phyloP scores from a whole-genome alignment of 2,329 filamentous ascomycete species.

The Xylaria sp. region DNA sequence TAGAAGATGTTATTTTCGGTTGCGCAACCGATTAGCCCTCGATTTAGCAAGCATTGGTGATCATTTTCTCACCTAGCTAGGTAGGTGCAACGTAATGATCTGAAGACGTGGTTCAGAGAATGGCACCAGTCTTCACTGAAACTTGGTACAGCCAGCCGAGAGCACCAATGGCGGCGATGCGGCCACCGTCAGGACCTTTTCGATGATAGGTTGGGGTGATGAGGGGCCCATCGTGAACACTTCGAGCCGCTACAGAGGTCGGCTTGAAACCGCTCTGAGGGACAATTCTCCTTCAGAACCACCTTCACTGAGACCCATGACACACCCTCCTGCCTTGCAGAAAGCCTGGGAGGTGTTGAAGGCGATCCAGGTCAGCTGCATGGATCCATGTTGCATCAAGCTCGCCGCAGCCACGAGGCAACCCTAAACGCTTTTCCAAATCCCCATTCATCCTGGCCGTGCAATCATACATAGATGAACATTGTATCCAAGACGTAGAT shows the following conservation, averaged over 20 bases:
- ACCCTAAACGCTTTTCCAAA: constrained; percentile 12
- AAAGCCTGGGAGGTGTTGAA: constrained; percentile 15
- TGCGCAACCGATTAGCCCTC: constrained; percentile 18
- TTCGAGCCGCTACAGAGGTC: constrained; percentile 10
- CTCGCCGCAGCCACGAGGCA: constrained; percentile 12
- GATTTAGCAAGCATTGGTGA: not conserved
- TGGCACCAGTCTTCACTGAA: constrained; percentile 4
- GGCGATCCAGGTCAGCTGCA: constrained; percentile 16
- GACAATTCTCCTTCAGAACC: constrained; percentile 9
- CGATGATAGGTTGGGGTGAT: constrained; percentile 5
- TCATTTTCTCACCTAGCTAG: constrained; percentile 7
- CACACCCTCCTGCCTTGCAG: constrained; percentile 19
- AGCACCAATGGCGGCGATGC: constrained; percentile 3
- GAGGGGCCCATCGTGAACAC: constrained; percentile 12
- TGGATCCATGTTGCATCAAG: constrained; percentile 19
- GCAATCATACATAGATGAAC: constrained; percentile 26
- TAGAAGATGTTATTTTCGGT: constrained; percentile 24
- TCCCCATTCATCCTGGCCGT: constrained; percentile 7
- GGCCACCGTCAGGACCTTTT: constrained; percentile 16
- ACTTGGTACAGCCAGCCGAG: constrained; percentile 22
- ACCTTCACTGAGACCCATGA: constrained; percentile 16
- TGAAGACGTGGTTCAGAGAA: not conserved
- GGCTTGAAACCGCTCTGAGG: constrained; percentile 33
- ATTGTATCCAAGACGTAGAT: constrained; percentile 8
- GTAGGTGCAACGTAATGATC: not conserved